These are phyloP conservation scores for Poa pratensis DNA, from an alignment of 176 grass and related monocot genomes.

Conservation along the genomic window DNA sequence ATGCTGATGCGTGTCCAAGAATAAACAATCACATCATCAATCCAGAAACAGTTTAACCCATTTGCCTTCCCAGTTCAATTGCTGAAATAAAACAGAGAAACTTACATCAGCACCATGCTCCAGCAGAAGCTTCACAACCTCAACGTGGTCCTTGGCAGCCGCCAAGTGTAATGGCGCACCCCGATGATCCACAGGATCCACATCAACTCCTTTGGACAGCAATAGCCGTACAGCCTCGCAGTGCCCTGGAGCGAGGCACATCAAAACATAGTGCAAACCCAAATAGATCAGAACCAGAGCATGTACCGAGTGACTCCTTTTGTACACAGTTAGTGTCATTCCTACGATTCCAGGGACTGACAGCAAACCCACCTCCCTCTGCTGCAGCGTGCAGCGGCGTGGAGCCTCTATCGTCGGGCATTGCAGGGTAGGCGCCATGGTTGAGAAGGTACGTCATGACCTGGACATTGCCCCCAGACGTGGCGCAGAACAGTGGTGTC, in stretches of 20 bases:
- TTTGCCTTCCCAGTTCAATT: neutral
- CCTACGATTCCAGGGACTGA: neutral
- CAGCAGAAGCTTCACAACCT: conserved; percentile 44
- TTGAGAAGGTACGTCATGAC: conserved; percentile 39
- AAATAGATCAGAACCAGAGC: neutral
- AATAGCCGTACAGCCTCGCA: conserved; percentile 19
- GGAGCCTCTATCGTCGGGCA: neutral
- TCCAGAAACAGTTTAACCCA: neutral
- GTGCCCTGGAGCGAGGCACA: conserved; percentile 17
- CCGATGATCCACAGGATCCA: conserved; percentile 18
- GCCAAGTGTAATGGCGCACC: conserved; percentile 50
- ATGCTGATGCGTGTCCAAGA: neutral
- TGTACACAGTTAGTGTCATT: neutral
- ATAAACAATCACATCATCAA: neutral
- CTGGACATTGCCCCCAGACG: neutral
- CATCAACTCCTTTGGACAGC: conserved; percentile 43
- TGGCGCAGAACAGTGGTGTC: conserved; percentile 31
- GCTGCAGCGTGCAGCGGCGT: conserved; percentile 42
- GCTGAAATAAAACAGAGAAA: neutral
- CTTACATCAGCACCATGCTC: conserved; percentile 51
- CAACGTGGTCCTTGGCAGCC: neutral
- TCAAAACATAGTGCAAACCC: neutral
- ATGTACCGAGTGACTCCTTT: neutral
- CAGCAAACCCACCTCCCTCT: neutral
- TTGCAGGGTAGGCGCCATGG: conserved; percentile 29